Evolutionary conservation across 2,329 filamentous ascomycete species (phyloP).

Genomic region (Pyrenochaeta sp.): DNA sequence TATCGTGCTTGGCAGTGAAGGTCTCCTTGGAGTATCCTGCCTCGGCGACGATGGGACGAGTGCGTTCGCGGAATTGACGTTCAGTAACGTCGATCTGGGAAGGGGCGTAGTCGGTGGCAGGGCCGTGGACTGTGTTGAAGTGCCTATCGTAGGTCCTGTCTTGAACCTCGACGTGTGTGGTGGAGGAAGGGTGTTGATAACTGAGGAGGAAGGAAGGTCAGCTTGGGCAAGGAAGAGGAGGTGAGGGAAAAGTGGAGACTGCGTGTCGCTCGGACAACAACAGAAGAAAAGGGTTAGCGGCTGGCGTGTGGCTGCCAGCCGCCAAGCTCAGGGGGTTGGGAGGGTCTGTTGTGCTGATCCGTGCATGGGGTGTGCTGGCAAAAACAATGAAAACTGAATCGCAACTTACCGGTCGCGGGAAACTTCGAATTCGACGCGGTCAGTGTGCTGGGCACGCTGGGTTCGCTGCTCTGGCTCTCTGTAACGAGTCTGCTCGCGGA

Average conservation of each 20-base stretch:
- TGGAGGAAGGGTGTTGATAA: conserved; percentile 67
- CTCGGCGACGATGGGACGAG: conserved; percentile 61
- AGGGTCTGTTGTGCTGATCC: conserved; percentile 37
- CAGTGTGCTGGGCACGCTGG: conserved; percentile 19
- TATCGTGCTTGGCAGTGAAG: conserved; percentile 53
- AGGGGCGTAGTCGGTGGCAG: conserved; percentile 64
- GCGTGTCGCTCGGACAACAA: conserved; percentile 53
- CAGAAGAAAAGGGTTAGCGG: conserved; percentile 46
- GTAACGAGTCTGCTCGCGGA: conserved; percentile 45
- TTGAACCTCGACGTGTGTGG: conserved; percentile 73
- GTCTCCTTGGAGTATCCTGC: conserved; percentile 50
- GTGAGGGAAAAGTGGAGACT: conserved; percentile 48
- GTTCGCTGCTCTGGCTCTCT: conserved; percentile 26
- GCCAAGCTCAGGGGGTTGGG: conserved; percentile 47
- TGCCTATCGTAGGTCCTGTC: conserved; percentile 58
- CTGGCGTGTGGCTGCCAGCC: conserved; percentile 38
- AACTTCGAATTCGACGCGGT: conserved; percentile 37
- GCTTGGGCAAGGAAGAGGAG: conserved; percentile 49
- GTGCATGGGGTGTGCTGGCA: conserved; percentile 36
- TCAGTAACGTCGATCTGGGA: conserved; percentile 64
- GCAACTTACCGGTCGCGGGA: conserved; percentile 43
- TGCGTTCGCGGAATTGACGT: conserved; percentile 73
- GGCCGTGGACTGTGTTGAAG: conserved; percentile 57
- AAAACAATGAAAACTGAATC: conserved; percentile 32
- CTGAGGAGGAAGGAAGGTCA: conserved; percentile 55